Percentiles rank a stretch among this genome's conserved stretches.
These are phyloP conservation scores for Citrus sp. DNA, from an alignment of 345 rosid species.

Conservation along the genomic window DNA sequence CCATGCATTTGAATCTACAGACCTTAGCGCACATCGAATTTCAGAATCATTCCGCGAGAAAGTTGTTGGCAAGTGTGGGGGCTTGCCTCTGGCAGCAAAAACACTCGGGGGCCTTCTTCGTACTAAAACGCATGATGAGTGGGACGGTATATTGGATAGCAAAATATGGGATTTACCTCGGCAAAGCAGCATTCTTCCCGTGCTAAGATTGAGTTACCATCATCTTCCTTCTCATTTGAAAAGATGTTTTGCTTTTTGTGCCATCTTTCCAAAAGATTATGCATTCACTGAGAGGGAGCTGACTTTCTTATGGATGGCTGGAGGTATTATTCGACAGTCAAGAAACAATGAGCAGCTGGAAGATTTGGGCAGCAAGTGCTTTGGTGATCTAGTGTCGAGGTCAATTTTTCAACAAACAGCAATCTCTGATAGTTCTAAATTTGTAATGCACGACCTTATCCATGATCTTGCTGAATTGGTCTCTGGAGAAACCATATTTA, in stretches of 20 bases:
- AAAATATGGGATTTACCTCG: no score
- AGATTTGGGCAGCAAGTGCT: neutral
- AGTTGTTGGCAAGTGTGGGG: no score
- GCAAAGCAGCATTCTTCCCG: no score
- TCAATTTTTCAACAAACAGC: constrained; percentile 14
- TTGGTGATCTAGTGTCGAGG: neutral
- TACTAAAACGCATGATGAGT: rapidly evolving
- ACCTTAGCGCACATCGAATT: no score
- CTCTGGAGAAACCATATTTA: neutral
- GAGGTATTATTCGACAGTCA: neutral
- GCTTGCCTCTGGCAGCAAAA: no score
- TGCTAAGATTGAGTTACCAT: no score
- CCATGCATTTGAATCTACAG: no score
- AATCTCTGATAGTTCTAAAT: neutral
- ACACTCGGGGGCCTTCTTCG: neutral
- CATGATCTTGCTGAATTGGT: neutral
- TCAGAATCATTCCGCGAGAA: no score
- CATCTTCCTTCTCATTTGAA: no score
- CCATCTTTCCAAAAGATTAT: no score
- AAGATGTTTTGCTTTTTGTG: no score
- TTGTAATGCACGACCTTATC: neutral
- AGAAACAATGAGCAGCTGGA: neutral
- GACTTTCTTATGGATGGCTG: neutral
- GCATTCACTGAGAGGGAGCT: neutral
- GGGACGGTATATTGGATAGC: no score